Evolutionary conservation across 768 basidiomycete species (phyloP).

Genomic region (Hebeloma cylindrosporum): DNA sequence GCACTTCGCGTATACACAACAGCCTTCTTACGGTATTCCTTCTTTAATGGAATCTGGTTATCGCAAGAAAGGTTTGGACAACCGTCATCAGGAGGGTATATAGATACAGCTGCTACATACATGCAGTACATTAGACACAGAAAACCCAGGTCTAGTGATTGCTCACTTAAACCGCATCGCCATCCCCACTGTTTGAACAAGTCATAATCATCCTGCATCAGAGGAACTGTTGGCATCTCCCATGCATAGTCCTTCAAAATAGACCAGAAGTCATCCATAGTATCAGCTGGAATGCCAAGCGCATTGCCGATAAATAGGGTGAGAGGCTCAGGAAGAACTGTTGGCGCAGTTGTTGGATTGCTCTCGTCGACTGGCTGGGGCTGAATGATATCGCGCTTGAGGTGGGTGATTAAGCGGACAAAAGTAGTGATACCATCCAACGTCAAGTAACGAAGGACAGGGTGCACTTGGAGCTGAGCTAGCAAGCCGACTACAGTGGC

Average conservation of each 20-base stretch:
- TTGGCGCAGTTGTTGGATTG: conserved; percentile 1
- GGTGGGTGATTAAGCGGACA: conserved; percentile 2
- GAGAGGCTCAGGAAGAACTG: conserved; percentile 8
- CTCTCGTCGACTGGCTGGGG: conserved; percentile 13
- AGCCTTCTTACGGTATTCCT: conserved; percentile 16
- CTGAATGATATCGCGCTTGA: conserved; percentile 10
- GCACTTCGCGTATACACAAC: conserved; percentile 20
- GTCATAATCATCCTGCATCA: conserved; percentile 9
- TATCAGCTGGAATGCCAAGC: neutral
- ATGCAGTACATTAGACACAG: neutral
- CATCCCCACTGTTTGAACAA: conserved; percentile 11
- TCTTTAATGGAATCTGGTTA: conserved; percentile 14
- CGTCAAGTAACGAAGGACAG: neutral
- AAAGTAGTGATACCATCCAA: conserved; percentile 3
- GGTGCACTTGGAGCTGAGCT: conserved; percentile 1
- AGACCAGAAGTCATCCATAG: conserved; percentile 12
- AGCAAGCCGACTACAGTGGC: no score
- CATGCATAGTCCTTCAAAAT: conserved; percentile 10
- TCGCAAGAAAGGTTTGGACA: conserved; percentile 5
- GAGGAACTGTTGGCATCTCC: conserved; percentile 1
- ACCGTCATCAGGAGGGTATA: conserved; percentile 9
- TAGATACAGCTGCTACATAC: conserved; percentile 6
- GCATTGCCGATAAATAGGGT: conserved; percentile 4
- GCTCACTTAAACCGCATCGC: conserved; percentile 9
- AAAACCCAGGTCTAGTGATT: neutral